phyloP scores from a whole-genome alignment of 305 asterid species.

The Fraxinus xanthoxyloides region DNA sequence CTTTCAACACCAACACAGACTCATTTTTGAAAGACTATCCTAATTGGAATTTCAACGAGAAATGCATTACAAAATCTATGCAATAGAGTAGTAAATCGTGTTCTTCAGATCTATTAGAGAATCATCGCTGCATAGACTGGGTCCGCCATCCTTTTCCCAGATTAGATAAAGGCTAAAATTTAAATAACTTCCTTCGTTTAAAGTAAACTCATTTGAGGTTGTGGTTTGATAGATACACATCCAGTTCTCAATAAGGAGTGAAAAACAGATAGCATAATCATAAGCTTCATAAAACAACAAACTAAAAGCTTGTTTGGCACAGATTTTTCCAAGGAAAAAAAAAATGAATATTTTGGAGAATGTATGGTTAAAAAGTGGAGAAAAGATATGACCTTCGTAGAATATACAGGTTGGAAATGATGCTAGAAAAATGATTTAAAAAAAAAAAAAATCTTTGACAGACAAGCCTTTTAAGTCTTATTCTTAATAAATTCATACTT shows the following conservation, averaged over 20 bases:
- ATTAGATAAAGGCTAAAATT: background rate
- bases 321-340: too few relatives aligned
- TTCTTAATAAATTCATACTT: too few relatives aligned
- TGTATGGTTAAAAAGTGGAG: too few relatives aligned
- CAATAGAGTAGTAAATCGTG: background rate
- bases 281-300: too few relatives aligned
- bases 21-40: background rate
- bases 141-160: background rate
- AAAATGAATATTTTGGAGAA: too few relatives aligned
- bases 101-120: background rate
- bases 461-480: too few relatives aligned
- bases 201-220: too few relatives aligned
- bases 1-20: background rate
- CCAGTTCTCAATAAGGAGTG: background rate
- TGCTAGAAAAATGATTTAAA: too few relatives aligned
- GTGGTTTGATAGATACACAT: background rate
- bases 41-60: background rate
- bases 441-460: too few relatives aligned
- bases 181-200: background rate
- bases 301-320: too few relatives aligned
- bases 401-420: too few relatives aligned
- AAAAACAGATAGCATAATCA: background rate
- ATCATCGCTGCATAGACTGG: background rate
- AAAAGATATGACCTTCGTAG: too few relatives aligned
- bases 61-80: background rate